phyloP scores from a whole-genome alignment of 2,329 filamentous ascomycete species.

The Hypoxylon rubiginosum region DNA sequence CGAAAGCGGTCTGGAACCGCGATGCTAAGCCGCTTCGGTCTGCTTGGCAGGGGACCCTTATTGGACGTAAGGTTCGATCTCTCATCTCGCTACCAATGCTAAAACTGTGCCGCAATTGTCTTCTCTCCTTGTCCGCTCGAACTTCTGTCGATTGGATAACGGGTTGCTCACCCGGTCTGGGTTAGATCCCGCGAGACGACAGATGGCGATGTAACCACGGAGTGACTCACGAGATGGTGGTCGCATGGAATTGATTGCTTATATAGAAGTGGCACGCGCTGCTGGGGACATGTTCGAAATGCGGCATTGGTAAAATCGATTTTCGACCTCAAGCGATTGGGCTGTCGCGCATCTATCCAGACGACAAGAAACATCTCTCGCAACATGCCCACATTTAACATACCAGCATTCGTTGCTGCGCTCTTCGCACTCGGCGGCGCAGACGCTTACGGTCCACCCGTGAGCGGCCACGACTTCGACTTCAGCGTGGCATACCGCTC shows the following conservation, averaged over 20 bases:
- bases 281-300: background rate
- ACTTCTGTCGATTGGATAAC: background rate
- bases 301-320: background rate
- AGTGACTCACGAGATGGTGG: slow-evolving; percentile 13
- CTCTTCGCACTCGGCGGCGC: slow-evolving; percentile 3
- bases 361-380: background rate
- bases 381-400: slow-evolving; percentile 6
- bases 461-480: slow-evolving; percentile 31
- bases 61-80: slow-evolving; percentile 10
- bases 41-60: slow-evolving; percentile 15
- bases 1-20: slow-evolving; percentile 8
- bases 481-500: slow-evolving; percentile 28
- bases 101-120: slow-evolving; percentile 12
- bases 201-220: slow-evolving; percentile 3
- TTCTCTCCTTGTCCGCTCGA: background rate
- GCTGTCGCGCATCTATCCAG: background rate
- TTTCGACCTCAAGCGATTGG: background rate
- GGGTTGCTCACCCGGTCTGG: background rate
- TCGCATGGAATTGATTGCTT: background rate
- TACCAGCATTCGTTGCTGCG: background rate
- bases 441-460: background rate
- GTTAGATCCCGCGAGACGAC: background rate
- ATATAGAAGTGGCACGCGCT: background rate
- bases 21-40: background rate
- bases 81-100: slow-evolving; percentile 9